Base-by-base conservation (phyloP, 768 basidiomycete genomes). In the Boletus rex-veris region DNA sequence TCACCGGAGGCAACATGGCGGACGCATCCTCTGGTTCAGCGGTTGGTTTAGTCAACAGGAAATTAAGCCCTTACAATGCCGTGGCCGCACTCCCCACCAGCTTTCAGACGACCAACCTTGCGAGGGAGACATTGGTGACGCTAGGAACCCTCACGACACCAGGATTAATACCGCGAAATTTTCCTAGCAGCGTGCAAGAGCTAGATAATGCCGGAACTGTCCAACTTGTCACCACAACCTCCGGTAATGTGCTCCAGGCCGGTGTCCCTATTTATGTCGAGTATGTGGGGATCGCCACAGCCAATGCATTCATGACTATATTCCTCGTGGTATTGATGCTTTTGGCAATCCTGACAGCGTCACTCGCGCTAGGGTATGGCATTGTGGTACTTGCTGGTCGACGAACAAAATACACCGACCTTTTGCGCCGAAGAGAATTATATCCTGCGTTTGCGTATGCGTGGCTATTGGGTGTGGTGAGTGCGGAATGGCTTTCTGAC, bases 221-320 rank as follows among this genome's bases (percentile, higher is more conserved):
- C 1, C 81, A 83, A 55, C 82, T 83, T 2, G 85, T 90, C 44
- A 88, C 88, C 3, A 57, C 75, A 21, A 73, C 73, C 9, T 85
- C 86, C 1, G 69, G 77, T 21, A 88, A 91, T 67, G 72, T 88
- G 35, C 79, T 95, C 18, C 74, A 87, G 58, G 86, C 88, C 18
- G 94, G 92, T 19, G 71, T 96, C 21, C 91, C 92, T 5, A 86
- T 90, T 31, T 95, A 86, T 61, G 84, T 83, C 57, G 92, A 88
- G 63, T 80, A 82, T 14, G 70, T 90, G 24, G 81, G 84, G 50
- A 88, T 98, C 53, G 84, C 88, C 10, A 87, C 86, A 0, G 88
- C 87, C 50, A 95, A 97, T 71, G 88, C 88, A 7, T 97, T 92
- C 73, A 88, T 90, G 80, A 94, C 92, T 5, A 73, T 85, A n/a